Evolutionary conservation across 257 asterid genomes (phyloP).

Genomic region (Solanum tarapatanum): DNA sequence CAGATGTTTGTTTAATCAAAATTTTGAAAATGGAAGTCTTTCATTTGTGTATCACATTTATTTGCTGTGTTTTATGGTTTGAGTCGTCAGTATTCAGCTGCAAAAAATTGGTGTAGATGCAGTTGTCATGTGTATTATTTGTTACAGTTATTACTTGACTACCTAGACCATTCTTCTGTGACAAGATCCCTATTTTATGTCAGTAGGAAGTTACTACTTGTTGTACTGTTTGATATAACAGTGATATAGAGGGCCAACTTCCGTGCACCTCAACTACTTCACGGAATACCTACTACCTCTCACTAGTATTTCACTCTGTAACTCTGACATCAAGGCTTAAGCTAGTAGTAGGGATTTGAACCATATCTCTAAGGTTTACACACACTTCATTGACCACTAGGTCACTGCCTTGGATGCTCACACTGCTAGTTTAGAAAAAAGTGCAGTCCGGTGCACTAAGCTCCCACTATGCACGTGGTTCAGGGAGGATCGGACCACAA

Average conservation of each 20-base stretch:
- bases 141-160: background rate
- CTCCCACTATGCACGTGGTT: background rate
- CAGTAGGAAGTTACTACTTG: background rate
- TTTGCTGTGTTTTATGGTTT: background rate
- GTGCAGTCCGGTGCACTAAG: accelerated
- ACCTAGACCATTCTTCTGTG: background rate
- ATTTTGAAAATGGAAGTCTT: background rate
- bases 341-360: background rate
- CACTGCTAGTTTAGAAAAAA: background rate
- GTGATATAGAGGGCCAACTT: background rate
- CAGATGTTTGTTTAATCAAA: background rate
- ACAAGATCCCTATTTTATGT: background rate
- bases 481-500: too few relatives aligned
- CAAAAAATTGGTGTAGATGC: background rate
- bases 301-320: background rate
- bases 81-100: background rate
- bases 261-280: background rate
- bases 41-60: background rate
- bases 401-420: accelerated
- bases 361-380: background rate
- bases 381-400: background rate
- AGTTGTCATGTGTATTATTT: background rate
- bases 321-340: too few relatives aligned
- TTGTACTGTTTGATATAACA: background rate
- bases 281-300: background rate